Base-by-base conservation (phyloP, 345 rosid genomes). In the Angophora floribunda region DNA sequence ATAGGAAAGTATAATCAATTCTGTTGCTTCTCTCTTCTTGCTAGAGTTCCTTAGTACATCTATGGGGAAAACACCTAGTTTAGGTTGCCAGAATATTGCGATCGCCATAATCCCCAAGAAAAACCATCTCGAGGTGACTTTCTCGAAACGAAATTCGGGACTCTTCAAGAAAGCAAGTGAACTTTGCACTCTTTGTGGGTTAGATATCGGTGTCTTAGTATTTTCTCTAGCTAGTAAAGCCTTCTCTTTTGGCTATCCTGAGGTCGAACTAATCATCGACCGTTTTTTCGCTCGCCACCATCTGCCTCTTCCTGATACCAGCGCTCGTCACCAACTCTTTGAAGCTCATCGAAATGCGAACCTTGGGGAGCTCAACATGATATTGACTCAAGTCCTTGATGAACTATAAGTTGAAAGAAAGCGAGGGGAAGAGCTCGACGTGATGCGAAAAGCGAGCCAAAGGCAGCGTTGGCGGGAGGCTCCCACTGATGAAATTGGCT, bases 401-500 rank as follows among this genome's bases (percentile, higher is more conserved):
- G 87, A 91, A 85, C 49, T 96, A 51, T 96, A 94, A 85, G 78
- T 7, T 24, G 96, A 96, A 85, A 93, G 87, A 79, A 92, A 87
- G 89, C 87, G 75, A 4, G 91, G 90, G 0, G 90, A 92, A 65
- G 94, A 90, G 63, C 86, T 96, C 1, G 91, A 90, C n/a, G 36
- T 52, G 67, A 87, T 89, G 47, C 89, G 86, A 51, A 91, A 89
- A 70, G 90, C 79, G 4, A 88, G 70, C 32, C 63, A 86, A 61
- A 85, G 22, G 16, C 89, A 70, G 80, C 87, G 87, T 70, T 93
- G 96, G 95, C 94, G 97, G 97, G 92, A 93, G 80, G 86, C 90
- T 6, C 94, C 95, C 2, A 11, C 90, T 3, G 93, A 90, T 11
- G 88, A 87, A 47, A 90, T 94, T 2, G 86, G 45, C 49, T 6